Conservation (phyloP, 176 grass and related monocot species). For the Sorghum bicolor region Sorghum_bicolor_NCBIv3 NC_012877.2:9834501-9835000, state of each 20-base stretch:
- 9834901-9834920: slow-evolving; percentile 4
- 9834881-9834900: neutral
- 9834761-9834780: neutral
- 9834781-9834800: neutral
- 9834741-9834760: slow-evolving; percentile 31
- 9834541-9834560: neutral
- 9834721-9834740: slow-evolving; percentile 14
- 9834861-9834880: neutral
- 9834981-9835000: neutral
- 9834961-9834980: neutral
- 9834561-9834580: neutral
- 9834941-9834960: neutral
- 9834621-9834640: neutral
- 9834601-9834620: neutral
- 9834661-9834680: neutral
- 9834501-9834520: neutral
- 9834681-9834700: neutral
- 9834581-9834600: neutral
- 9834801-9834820: neutral
- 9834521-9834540: neutral
- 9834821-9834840: neutral
- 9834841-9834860: neutral
- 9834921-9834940: neutral
- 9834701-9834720: neutral
- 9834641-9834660: slow-evolving; percentile 1